These are phyloP conservation scores for Rheum nobile DNA, from an alignment of 148 eudicot genomes.

Conservation along the genomic window DNA sequence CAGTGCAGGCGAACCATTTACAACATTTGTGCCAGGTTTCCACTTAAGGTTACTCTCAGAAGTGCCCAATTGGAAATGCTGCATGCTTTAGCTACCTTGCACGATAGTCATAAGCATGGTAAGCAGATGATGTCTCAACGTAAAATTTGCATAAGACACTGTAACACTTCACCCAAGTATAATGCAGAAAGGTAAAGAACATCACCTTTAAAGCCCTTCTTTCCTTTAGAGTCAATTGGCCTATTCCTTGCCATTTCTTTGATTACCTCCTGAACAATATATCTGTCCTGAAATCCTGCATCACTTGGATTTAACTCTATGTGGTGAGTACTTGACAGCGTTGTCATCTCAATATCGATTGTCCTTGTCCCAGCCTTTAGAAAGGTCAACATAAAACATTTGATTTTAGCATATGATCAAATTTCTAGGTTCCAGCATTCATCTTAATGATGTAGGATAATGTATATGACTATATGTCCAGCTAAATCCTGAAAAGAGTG, in stretches of 20 bases:
- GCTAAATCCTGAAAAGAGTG: not conserved
- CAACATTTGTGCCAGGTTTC: not conserved
- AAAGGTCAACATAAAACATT: not conserved
- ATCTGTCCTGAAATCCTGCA: slow-evolving; percentile 95
- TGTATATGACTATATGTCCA: not conserved
- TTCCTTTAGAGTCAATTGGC: slow-evolving; percentile 85
- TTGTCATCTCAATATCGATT: slow-evolving; percentile 85
- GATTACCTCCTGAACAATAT: slow-evolving; percentile 90
- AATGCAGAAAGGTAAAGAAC: not conserved
- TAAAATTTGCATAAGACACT: not conserved
- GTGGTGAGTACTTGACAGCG: slow-evolving; percentile 81
- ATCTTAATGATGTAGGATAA: not conserved
- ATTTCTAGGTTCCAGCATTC: not conserved
- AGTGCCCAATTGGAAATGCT: not conserved
- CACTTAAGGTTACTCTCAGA: not conserved
- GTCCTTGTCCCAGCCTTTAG: slow-evolving; percentile 80
- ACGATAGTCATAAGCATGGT: not conserved
- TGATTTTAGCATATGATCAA: not conserved
- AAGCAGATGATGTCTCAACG: not conserved
- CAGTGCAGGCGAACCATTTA: no score
- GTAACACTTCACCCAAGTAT: not conserved
- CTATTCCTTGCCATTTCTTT: slow-evolving; percentile 98
- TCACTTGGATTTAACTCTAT: slow-evolving; percentile 92
- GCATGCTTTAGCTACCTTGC: not conserved
- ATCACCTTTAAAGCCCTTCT: slow-evolving; percentile 82